phyloP scores from a whole-genome alignment of 805 yeast species.

The Saturnispora saitoi region DNA sequence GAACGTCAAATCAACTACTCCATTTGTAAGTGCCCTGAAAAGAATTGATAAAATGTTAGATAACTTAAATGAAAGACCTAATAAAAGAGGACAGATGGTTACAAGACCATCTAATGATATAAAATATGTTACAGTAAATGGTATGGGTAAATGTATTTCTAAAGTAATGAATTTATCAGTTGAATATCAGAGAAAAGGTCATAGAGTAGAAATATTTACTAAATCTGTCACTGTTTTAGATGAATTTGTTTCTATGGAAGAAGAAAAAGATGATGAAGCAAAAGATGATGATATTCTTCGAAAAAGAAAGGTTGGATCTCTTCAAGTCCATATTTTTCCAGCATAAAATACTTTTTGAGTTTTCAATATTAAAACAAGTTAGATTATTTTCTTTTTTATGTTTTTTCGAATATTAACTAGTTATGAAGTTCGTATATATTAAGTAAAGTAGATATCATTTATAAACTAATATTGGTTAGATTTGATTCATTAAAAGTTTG shows the following conservation, averaged over 20 bases:
- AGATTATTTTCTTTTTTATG: not conserved
- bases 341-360: not conserved
- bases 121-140: constrained; percentile 47
- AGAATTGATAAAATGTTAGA: constrained; percentile 44
- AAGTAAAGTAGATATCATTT: not conserved
- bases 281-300: constrained; percentile 28
- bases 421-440: not conserved
- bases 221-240: constrained; percentile 64
- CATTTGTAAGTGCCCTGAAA: constrained; percentile 66
- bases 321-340: constrained; percentile 36
- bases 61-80: constrained; percentile 30
- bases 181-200: constrained; percentile 44
- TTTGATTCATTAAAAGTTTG: constrained; percentile 7
- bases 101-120: constrained; percentile 18
- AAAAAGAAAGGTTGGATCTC: constrained; percentile 39
- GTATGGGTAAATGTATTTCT: constrained; percentile 69
- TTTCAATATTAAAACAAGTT: not conserved
- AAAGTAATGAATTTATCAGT: constrained; percentile 55
- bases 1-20: constrained; percentile 56
- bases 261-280: constrained; percentile 9
- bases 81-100: constrained; percentile 31
- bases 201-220: constrained; percentile 54
- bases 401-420: not conserved
- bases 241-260: constrained; percentile 35
- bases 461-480: not conserved